Base-by-base conservation (phyloP, 768 basidiomycete genomes). In the Lactarius deliciosus region DNA sequence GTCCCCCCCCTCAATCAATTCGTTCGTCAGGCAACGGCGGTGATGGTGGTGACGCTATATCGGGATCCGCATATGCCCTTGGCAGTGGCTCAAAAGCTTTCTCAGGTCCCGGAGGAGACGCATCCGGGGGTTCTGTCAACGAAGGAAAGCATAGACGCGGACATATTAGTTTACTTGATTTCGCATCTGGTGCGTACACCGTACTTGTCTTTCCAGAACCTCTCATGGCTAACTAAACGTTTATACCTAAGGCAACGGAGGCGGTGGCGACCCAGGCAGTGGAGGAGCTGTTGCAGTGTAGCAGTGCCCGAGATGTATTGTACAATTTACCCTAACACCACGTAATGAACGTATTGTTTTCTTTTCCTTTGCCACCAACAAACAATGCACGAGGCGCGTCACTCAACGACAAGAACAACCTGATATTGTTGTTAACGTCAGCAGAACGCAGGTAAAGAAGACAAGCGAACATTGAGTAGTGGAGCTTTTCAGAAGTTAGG, bases 61-160 rank as follows among this genome's bases (percentile, higher is more conserved):
- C 75, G 1, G 76, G 76, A 30, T 73, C 73, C 58, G 73, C 76
- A 2, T 57, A 63, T 60, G 60, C 63, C 25, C 47, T 40, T 45
- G 73, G 74, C 20, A 43, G 70, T 6, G 72, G 68, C 5, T 72
- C 73, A 34, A 73, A 73, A 47, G 73, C 72, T 16, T 71, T 65
- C 60, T 72, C 73, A 13, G 75, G 75, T 36, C 65, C 62, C 60
- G 69, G 75, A 8, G 75, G 76, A 5, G 64, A 71, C 11, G 76
- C 76, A n/a, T 56, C 60, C 20, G 76, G 76, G 11, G 76, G 76
- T 6, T 68, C 61, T 2, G 71, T 76, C 20, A 61, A 50, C 22
- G 72, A 38, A 41, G 41, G 45, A 40, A 25, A 50, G 16, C 28
- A 59, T 57, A 11, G 38, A 25, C 5, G 38, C 25, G 41, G 28